Evolutionary conservation across 2,329 filamentous ascomycete genomes (phyloP).

Genomic region (Zasmidium cellare): DNA sequence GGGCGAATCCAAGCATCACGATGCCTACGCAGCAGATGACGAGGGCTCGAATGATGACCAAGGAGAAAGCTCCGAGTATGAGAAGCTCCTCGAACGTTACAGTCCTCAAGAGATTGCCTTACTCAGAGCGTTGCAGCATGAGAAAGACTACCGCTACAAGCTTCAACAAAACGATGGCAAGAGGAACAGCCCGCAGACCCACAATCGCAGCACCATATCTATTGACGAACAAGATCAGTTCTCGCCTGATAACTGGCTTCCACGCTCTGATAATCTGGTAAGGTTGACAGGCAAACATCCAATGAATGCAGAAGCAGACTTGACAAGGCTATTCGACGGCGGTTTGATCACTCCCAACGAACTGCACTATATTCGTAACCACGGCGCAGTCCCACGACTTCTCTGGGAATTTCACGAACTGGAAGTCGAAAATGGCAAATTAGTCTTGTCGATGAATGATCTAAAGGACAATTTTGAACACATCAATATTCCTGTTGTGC

Average conservation of each 20-base stretch:
- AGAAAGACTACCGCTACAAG: conserved; percentile 43
- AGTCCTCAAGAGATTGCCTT: conserved; percentile 46
- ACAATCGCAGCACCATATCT: conserved; percentile 33
- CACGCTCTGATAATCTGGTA: conserved; percentile 48
- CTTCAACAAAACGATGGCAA: conserved; percentile 48
- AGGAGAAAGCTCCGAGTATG: conserved; percentile 27
- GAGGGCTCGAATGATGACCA: conserved; percentile 16
- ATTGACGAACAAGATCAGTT: conserved; percentile 55
- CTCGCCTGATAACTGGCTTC: conserved; percentile 56
- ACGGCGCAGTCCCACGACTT: conserved; percentile 53
- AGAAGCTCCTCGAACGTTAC: conserved; percentile 40
- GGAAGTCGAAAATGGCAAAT: conserved; percentile 46
- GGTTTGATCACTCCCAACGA: conserved; percentile 52
- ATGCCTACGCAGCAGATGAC: conserved; percentile 36
- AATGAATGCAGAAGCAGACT: conserved; percentile 51
- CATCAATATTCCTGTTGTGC: conserved; percentile 50
- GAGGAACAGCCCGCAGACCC: conserved; percentile 37
- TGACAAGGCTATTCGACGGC: conserved; percentile 45
- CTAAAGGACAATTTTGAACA: conserved; percentile 44
- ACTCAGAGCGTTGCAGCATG: conserved; percentile 43
- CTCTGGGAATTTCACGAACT: conserved; percentile 53
- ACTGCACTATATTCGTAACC: conserved; percentile 56
- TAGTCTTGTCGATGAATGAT: conserved; percentile 46
- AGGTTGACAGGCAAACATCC: conserved; percentile 56
- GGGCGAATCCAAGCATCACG: conserved; percentile 37